Evolutionary conservation across 306 rosid genomes (phyloP).

Genomic region (Cyamopsis tetragonoloba): DNA sequence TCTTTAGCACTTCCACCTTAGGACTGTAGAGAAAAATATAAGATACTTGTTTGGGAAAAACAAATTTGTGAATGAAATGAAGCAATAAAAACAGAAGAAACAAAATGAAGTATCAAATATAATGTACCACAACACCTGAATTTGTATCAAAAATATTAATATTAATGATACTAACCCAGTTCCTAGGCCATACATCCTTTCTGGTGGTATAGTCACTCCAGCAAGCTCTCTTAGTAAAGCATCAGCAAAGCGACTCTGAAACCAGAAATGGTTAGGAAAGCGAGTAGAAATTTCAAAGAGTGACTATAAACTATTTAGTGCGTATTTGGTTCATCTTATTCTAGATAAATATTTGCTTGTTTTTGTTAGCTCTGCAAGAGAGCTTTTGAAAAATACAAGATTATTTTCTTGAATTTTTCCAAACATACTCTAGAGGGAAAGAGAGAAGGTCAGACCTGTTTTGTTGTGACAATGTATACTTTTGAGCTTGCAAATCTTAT

Average conservation of each 20-base stretch:
- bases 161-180: constrained; percentile 62
- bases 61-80: constrained; percentile 7
- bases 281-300: neutral
- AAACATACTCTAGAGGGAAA: neutral
- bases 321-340: too few relatives aligned
- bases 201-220: constrained; percentile 71
- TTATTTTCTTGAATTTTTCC: too few relatives aligned
- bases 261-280: neutral
- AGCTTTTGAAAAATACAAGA: too few relatives aligned
- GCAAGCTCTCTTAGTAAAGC: constrained; percentile 79
- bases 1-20: constrained; percentile 79
- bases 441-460: constrained; percentile 51
- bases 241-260: constrained; percentile 78
- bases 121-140: neutral
- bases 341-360: too few relatives aligned
- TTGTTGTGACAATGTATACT: constrained; percentile 74
- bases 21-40: constrained; percentile 45
- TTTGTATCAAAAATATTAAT: neutral
- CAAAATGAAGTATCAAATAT: neutral
- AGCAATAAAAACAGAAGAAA: neutral
- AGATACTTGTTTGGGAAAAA: neutral
- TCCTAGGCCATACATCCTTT: constrained; percentile 82
- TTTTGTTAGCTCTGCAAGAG: too few relatives aligned
- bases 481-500: constrained; percentile 74
- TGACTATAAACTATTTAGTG: neutral